A percentile compares a stretch with the other conserved stretches of the same genome.
These are phyloP conservation scores for Fraxinus floribunda DNA, from an alignment of 305 asterid species.

Conservation along the genomic window DNA sequence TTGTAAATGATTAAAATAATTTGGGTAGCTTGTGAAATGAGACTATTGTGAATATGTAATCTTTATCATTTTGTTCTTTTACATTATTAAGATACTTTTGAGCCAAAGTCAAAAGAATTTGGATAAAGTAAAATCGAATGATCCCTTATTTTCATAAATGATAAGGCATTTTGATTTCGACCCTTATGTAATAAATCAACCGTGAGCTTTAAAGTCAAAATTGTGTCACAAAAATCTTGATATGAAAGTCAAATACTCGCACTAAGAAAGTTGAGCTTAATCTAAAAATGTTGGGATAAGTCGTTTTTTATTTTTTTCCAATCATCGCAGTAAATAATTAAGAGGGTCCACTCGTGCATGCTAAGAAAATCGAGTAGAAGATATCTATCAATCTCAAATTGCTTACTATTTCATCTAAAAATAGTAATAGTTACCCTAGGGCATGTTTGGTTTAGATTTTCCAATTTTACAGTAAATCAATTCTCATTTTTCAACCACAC, in stretches of 20 bases:
- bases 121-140: neutral
- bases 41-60: neutral
- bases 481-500: too few species aligned
- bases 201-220: neutral
- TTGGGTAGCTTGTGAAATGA: conserved; percentile 32
- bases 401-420: neutral
- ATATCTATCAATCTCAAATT: neutral
- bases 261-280: neutral
- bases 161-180: neutral
- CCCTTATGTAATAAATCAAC: neutral
- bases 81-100: neutral
- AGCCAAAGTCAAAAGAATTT: neutral
- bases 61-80: neutral
- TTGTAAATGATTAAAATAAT: conserved; percentile 30
- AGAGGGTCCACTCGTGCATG: neutral
- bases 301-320: neutral
- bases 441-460: too few species aligned
- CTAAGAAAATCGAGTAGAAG: neutral
- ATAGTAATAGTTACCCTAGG: neutral
- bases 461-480: too few species aligned
- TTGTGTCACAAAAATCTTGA: neutral
- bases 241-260: neutral
- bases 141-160: neutral
- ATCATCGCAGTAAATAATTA: neutral
- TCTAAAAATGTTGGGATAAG: neutral